Evolutionary conservation across 2,329 filamentous ascomycete species (phyloP), one percentile per base, ranked within the genome.

Genomic region (Annulohypoxylon truncatum): DNA sequence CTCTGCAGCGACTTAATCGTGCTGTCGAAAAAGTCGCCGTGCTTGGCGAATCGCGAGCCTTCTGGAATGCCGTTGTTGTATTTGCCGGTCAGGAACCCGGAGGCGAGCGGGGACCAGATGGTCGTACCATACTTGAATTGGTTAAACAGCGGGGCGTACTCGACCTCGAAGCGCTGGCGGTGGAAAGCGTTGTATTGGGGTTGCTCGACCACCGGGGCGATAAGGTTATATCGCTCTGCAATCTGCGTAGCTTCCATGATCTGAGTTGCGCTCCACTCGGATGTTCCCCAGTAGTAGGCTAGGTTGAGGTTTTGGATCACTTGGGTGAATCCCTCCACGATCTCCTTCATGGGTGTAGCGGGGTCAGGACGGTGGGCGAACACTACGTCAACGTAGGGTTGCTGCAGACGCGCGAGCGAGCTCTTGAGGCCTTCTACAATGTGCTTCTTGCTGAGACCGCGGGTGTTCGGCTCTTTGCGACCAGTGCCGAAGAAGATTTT

Each of bases 311-410:
- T 84, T 72, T 76, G 77, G 70, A 81, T 86, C 67, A 78, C 77
- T 75, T 80, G 80, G 71, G 77, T 83, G 77, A 81, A 84, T 65
- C 77, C 83, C 70, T 82, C 83, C 56, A 90, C 88, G 40, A 87
- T 86, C 77, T 90, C 88, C 76, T 86, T 86, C 82, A 89, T 88
- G 2, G 86, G 85, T 1, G 86, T 87, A 58, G 81, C 81, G 18
- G 79, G 77, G 68, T 90, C 88, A 13, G 85, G 84, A 24, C 87
- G 82, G 76, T 90, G 88, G 2, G 88, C 87, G 58, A 89, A 86
- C 35, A 90, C 83, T 46, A 90, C 80, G 75, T 90, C 88, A 57
- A 90, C 88, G 73, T 92, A 92, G n/a, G 85, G 84, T 57, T 87
- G 82, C 73, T 89, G 82, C 53, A 92, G 81, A 26, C 89, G 82